A percentile compares a stretch with the other conserved stretches of the same genome.
These are phyloP conservation scores for Backusella westeae DNA, from an alignment of 192 early-diverging fungal species.

Conservation along the genomic window DNA sequence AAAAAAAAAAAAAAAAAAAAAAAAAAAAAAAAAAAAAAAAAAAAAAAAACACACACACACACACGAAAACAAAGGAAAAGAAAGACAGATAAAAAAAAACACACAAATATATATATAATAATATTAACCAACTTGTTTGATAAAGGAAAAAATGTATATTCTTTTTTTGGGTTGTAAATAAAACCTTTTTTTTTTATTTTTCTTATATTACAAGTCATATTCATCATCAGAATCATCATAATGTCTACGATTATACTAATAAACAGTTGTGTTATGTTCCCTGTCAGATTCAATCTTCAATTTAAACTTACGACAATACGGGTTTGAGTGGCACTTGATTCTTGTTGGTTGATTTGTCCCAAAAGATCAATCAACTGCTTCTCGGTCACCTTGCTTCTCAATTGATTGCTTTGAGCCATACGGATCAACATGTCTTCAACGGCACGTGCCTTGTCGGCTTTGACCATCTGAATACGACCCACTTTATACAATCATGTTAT, in stretches of 20 bases:
- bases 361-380: slow-evolving; percentile 83
- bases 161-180: slow-evolving; percentile 3
- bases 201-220: slow-evolving; percentile 42
- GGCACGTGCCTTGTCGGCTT: slow-evolving; percentile 80
- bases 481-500: slow-evolving; percentile 42
- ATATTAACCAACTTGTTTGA: not conserved
- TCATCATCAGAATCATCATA: slow-evolving; percentile 62
- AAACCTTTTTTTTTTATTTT: not conserved
- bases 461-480: slow-evolving; percentile 89
- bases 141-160: slow-evolving; percentile 6
- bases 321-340: slow-evolving; percentile 48
- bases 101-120: not conserved
- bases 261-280: not conserved
- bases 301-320: slow-evolving; percentile 73
- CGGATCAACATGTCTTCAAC: slow-evolving; percentile 89
- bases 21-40: no score
- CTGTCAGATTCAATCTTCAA: not conserved
- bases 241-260: slow-evolving; percentile 54
- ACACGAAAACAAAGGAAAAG: not conserved
- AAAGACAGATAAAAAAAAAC: not conserved
- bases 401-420: slow-evolving; percentile 85
- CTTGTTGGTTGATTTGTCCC: slow-evolving; percentile 76
- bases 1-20: not conserved
- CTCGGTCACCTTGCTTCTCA: slow-evolving; percentile 82
- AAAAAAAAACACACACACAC: no score